Conservation (phyloP, 2,329 filamentous ascomycete genomes). For the Hypoxylon sp. region DNA sequence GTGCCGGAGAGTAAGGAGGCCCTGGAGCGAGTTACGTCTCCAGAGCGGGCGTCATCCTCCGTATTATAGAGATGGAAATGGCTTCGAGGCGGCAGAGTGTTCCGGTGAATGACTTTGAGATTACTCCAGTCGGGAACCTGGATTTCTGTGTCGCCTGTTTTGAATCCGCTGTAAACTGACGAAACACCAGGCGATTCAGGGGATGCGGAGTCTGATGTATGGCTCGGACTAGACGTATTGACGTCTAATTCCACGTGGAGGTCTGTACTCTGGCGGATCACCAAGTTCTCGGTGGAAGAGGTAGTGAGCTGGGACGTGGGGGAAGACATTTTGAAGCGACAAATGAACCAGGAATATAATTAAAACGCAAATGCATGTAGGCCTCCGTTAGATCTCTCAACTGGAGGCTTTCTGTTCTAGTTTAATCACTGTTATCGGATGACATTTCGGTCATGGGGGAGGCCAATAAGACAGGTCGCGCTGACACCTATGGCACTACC, state of each 20-base stretch:
- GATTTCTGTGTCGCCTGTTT: constrained; percentile 38
- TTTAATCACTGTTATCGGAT: constrained; percentile 4
- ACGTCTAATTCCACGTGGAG: constrained; percentile 49
- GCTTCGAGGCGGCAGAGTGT: constrained; percentile 70
- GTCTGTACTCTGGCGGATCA: constrained; percentile 38
- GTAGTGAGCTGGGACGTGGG: not conserved
- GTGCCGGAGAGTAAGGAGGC: constrained; percentile 65
- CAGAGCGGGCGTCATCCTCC: constrained; percentile 64
- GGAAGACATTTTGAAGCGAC: constrained; percentile 26
- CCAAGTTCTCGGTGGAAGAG: constrained; percentile 20
- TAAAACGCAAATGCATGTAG: not conserved
- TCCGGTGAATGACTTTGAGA: constrained; percentile 71
- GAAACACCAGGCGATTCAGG: not conserved
- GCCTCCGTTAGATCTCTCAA: not conserved
- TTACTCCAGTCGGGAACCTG: constrained; percentile 73
- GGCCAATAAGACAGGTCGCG: constrained; percentile 1
- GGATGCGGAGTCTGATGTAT: not conserved
- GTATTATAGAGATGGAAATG: constrained; percentile 69
- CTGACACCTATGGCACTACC: not conserved
- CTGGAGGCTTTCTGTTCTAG: not conserved
- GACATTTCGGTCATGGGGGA: not conserved
- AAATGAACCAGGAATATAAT: not conserved
- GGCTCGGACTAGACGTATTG: constrained; percentile 10
- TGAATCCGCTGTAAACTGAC: not conserved
- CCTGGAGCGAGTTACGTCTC: constrained; percentile 58